These are phyloP conservation scores for Bolboschoenus planiculmis DNA, from an alignment of 176 grass and related monocot genomes.

Conservation along the genomic window DNA sequence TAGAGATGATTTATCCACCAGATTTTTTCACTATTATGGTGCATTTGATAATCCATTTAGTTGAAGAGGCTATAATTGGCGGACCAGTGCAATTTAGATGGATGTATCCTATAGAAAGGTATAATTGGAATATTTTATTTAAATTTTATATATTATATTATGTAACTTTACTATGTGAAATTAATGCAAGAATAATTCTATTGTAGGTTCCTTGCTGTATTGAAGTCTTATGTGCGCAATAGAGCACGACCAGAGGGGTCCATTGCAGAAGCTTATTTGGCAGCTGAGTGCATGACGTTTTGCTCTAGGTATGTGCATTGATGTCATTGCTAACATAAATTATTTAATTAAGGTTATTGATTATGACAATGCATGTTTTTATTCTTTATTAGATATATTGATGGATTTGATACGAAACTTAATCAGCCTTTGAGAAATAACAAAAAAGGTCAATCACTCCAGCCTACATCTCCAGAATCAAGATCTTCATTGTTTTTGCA, in stretches of 20 bases:
- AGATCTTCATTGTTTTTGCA: not conserved
- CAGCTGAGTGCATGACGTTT: slow-evolving; percentile 15
- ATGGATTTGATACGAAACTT: slow-evolving; percentile 11
- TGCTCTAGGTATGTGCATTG: not conserved
- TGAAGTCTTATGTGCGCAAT: slow-evolving; percentile 27
- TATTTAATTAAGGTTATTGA: not conserved
- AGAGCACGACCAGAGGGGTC: slow-evolving; percentile 22
- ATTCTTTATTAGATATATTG: not conserved
- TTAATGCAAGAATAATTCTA: not conserved
- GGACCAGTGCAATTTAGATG: slow-evolving; percentile 15
- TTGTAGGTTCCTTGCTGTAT: not conserved
- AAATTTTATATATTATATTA: not conserved
- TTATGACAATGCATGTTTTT: not conserved
- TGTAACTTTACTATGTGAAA: not conserved
- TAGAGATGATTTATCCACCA: slow-evolving; percentile 9
- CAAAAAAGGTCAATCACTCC: too few species aligned
- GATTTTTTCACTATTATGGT: slow-evolving; percentile 25
- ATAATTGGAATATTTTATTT: not conserved
- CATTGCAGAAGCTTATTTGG: slow-evolving; percentile 7
- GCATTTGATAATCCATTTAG: slow-evolving; percentile 29
- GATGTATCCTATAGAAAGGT: slow-evolving; percentile 37
- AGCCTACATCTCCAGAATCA: too few species aligned
- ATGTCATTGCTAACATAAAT: not conserved
- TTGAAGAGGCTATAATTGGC: slow-evolving; percentile 9
- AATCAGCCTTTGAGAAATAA: not conserved